A percentile compares a stretch with the other conserved stretches of the same genome.
Evolutionary conservation across 257 asterid genomes (phyloP).

Genomic region (Phtheirospermum japonicum): DNA sequence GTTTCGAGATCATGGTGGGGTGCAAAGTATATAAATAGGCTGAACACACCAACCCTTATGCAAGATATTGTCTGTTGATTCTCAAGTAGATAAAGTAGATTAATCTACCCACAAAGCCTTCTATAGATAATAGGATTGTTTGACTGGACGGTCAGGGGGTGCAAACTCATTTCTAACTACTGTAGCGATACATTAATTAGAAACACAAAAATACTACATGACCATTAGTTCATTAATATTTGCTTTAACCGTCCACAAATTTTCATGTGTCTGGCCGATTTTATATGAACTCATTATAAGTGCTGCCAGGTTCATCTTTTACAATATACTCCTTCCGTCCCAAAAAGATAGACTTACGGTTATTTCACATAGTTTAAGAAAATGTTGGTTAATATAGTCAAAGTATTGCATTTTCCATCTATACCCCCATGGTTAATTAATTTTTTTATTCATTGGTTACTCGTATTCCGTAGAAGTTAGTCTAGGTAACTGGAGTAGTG

Average conservation of each 20-base stretch:
- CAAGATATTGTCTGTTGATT: neutral
- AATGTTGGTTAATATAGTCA: too few relatives aligned
- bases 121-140: neutral
- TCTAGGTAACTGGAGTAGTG: too few relatives aligned
- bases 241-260: neutral
- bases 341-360: too few relatives aligned
- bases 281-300: slow-evolving; percentile 1
- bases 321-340: too few relatives aligned
- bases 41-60: neutral
- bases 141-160: neutral
- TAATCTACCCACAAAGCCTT: neutral
- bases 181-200: neutral
- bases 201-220: neutral
- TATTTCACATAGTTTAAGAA: too few relatives aligned
- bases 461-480: too few relatives aligned
- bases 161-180: neutral
- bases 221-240: neutral
- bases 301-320: neutral
- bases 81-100: slow-evolving; percentile 1
- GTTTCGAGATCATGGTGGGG: neutral
- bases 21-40: neutral
- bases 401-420: too few relatives aligned
- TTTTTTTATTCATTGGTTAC: too few relatives aligned
- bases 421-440: too few relatives aligned
- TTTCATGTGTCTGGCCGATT: neutral